Conservation (phyloP, 2,329 filamentous ascomycete genomes). For the Keithomyces neogunnii region DNA sequence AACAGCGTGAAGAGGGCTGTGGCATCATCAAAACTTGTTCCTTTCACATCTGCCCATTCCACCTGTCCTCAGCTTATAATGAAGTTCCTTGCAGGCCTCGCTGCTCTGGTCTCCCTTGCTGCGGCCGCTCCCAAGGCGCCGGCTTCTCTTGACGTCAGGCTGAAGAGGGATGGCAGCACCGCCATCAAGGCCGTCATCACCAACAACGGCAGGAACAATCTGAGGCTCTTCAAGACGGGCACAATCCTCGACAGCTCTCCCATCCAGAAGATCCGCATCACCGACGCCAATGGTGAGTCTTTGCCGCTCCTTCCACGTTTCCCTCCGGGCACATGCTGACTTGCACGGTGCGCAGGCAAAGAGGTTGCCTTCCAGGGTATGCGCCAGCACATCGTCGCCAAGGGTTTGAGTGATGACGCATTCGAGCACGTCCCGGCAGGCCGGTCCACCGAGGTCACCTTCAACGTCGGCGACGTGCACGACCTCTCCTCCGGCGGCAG, state of each 20-base stretch:
- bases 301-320: background rate
- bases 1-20: no score
- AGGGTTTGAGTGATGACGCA: conserved; percentile 34
- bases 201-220: conserved; percentile 38
- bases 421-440: conserved; percentile 41
- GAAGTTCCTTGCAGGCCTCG: conserved; percentile 1
- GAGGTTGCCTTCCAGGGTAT: conserved; percentile 44
- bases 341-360: conserved; percentile 16
- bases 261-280: conserved; percentile 44
- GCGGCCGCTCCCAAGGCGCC: conserved; percentile 5
- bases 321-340: background rate
- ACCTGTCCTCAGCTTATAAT: background rate
- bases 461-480: conserved; percentile 48
- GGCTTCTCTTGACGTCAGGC: conserved; percentile 33
- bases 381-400: conserved; percentile 37
- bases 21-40: no score
- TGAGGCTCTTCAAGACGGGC: conserved; percentile 44
- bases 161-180: conserved; percentile 41
- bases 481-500: conserved; percentile 41
- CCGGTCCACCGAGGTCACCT: conserved; percentile 41
- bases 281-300: conserved; percentile 31
- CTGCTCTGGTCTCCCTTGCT: conserved; percentile 1
- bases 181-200: conserved; percentile 43
- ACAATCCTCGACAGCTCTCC: conserved; percentile 42
- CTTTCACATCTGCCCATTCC: no score